Conservation (phyloP, 805 yeast species). For the Debaryomyces hansenii region DNA sequence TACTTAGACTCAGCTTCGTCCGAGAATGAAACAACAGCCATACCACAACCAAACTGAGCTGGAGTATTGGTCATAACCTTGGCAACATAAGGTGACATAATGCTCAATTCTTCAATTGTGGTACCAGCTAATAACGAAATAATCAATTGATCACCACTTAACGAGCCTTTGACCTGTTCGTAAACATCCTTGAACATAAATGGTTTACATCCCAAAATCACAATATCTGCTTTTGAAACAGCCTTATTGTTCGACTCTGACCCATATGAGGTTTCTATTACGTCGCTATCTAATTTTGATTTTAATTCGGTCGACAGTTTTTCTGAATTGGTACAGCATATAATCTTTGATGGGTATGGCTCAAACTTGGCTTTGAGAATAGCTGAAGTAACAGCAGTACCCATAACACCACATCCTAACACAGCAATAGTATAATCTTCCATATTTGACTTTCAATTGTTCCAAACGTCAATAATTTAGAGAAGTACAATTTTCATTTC, state of each 20-base stretch:
- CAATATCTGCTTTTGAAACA: conserved; percentile 61
- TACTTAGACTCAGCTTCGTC: conserved; percentile 40
- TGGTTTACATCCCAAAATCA: conserved; percentile 89
- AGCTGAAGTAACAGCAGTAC: conserved; percentile 87
- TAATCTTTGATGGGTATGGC: conserved; percentile 67
- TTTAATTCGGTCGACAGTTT: conserved; percentile 44
- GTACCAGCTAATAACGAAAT: conserved; percentile 92
- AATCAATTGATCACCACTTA: conserved; percentile 55
- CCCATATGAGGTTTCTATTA: conserved; percentile 52
- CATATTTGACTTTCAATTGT: conserved; percentile 10
- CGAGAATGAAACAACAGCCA: conserved; percentile 87
- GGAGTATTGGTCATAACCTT: conserved; percentile 99
- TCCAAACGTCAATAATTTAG: background rate
- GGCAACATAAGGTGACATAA: conserved; percentile 61
- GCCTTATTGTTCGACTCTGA: conserved; percentile 52
- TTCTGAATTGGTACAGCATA: conserved; percentile 67
- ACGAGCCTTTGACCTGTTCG: conserved; percentile 44
- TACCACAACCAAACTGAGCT: conserved; percentile 87
- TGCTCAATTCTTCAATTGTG: conserved; percentile 67
- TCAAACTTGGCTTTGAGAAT: conserved; percentile 50
- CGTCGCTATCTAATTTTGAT: conserved; percentile 36
- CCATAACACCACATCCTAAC: conserved; percentile 95
- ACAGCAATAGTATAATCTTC: conserved; percentile 63
- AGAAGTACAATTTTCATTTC: background rate
- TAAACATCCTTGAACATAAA: conserved; percentile 66